Evolutionary conservation across 1,284 basidiomycete species (phyloP), one percentile per base, ranked within the genome.

Genomic region (Tilletia caries): DNA sequence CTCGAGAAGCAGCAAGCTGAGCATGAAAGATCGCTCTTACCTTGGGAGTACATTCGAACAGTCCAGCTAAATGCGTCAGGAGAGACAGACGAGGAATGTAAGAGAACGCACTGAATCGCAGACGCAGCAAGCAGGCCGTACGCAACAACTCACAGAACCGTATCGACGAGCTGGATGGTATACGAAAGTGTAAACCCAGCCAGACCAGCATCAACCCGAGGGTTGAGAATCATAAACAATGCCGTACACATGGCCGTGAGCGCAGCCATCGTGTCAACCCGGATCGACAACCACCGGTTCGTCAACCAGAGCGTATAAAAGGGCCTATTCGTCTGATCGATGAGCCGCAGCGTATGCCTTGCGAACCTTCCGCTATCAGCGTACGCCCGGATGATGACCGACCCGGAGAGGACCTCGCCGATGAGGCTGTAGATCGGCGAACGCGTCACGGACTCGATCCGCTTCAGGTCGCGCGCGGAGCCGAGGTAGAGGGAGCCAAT

Each of bases 381-480:
- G 84, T 94, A 96, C 0, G 93, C 94, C 64, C 93, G 88, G 46
- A 95, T 91, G n/a, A 91, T 90, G 58, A 92, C 85, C 65, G 93
- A 90, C 25, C 92, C 91, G 66, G 86, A 87, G 46, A 93, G 85
- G 15, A 92, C 85, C 79, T 94, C 92, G 71, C 79, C 78, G 15
- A 81, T 74, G 41, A 81, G 75, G 3, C 81, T 82, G 70, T 80
- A 80, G 71, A 83, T 78, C 12, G 82, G 82, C 67, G 81, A 82
- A 43, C 82, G 76, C 44, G 75, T 74, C 43, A 82, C 77, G 50
- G 79, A 81, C 72, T 83, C 81, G 73, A 82, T 77, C 6, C 81
- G 73, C 72, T 83, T 83, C 50, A 82, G 71, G 68, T 82, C 82
- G 64, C 82, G 77, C 44, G 81, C 79, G 33, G 78, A 79, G 41